Conservation (phyloP, 148 eudicot genomes). For the Fagopyrum tataricum region DNA sequence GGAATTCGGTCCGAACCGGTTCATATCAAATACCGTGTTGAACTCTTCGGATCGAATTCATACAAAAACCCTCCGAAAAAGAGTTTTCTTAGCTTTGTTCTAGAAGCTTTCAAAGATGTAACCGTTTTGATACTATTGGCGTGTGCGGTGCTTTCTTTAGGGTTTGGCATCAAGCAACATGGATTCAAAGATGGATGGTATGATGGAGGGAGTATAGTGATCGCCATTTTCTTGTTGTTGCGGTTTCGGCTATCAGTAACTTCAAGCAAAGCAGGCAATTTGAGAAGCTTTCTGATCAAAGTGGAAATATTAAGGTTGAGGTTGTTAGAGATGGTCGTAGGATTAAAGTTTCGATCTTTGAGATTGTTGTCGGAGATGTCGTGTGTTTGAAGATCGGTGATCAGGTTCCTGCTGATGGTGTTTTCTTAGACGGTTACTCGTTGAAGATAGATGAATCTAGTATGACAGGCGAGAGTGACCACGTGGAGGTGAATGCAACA, state of each 20-base stretch:
- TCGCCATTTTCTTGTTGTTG: slow-evolving; percentile 26
- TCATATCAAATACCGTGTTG: neutral
- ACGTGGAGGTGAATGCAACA: slow-evolving; percentile 13
- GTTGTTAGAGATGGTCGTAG: slow-evolving; percentile 20
- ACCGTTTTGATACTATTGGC: slow-evolving; percentile 22
- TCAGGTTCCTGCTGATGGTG: slow-evolving; percentile 29
- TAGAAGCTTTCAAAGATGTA: slow-evolving; percentile 25
- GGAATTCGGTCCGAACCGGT: slow-evolving; percentile 13
- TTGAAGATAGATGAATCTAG: slow-evolving; percentile 28
- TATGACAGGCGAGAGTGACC: slow-evolving; percentile 33
- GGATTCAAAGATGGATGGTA: slow-evolving; percentile 27
- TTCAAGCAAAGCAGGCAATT: slow-evolving; percentile 29
- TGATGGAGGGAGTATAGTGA: slow-evolving; percentile 28
- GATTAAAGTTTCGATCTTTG: slow-evolving; percentile 21
- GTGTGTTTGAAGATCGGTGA: slow-evolving; percentile 29
- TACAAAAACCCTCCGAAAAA: slow-evolving; percentile 26
- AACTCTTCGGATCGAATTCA: slow-evolving; percentile 24
- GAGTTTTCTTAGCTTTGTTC: slow-evolving; percentile 20
- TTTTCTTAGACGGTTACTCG: slow-evolving; percentile 20
- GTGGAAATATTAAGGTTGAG: slow-evolving; percentile 21
- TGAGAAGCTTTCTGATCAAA: slow-evolving; percentile 22
- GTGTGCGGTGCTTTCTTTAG: slow-evolving; percentile 29
- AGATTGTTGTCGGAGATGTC: slow-evolving; percentile 26
- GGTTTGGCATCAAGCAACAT: slow-evolving; percentile 24
- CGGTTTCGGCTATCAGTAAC: slow-evolving; percentile 23